These are phyloP conservation scores for Fusarium buharicum DNA, from an alignment of 2,329 filamentous ascomycete genomes.

Conservation along the genomic window DNA sequence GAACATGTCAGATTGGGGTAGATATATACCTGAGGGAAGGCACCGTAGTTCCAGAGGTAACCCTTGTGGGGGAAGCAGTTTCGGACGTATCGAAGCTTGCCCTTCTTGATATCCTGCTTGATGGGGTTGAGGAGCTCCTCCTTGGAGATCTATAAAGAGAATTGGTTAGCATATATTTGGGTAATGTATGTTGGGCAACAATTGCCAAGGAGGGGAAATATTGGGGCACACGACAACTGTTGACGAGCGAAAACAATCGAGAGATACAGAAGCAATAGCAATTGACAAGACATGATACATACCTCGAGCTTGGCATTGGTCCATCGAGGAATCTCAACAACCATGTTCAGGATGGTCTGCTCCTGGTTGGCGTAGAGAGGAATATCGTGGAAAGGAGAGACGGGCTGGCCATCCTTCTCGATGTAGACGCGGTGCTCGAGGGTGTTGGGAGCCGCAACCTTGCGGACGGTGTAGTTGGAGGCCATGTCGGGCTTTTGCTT, in stretches of 20 bases:
- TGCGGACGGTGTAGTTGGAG: constrained; percentile 79
- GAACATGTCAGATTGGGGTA: constrained; percentile 10
- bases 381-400: constrained; percentile 98
- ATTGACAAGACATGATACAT: constrained; percentile 48
- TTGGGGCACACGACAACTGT: constrained; percentile 30
- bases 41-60: constrained; percentile 99
- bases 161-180: constrained; percentile 40
- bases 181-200: constrained; percentile 3
- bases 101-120: constrained; percentile 99
- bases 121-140: constrained; percentile 98
- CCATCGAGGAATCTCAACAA: constrained; percentile 99
- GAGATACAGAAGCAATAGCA: background rate
- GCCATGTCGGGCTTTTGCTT: constrained; percentile 58
- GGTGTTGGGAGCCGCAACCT: constrained; percentile 89
- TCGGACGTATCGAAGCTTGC: constrained; percentile 98
- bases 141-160: constrained; percentile 85
- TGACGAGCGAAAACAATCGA: background rate
- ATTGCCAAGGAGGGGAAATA: constrained; percentile 28
- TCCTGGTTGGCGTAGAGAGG: constrained; percentile 97
- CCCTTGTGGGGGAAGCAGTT: constrained; percentile 99
- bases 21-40: constrained; percentile 87
- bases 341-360: constrained; percentile 97
- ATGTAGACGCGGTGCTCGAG: constrained; percentile 97
- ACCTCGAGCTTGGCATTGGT: constrained; percentile 99
- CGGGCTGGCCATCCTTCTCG: constrained; percentile 93